Evolutionary conservation across 2,329 filamentous ascomycete species (phyloP).

Genomic region (Rhinocladiella mackenziei): DNA sequence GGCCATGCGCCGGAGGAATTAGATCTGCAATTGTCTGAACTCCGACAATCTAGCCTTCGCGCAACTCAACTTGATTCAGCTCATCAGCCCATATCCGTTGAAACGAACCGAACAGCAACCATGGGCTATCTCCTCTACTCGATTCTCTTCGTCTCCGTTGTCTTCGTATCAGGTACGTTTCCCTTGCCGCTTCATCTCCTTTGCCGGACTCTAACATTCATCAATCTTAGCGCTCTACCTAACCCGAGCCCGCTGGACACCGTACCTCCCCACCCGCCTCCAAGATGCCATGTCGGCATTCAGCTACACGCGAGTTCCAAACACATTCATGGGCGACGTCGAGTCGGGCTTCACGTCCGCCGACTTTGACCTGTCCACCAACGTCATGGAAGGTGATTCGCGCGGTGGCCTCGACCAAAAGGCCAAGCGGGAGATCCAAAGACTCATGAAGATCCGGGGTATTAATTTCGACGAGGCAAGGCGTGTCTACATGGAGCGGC

Average conservation of each 20-base stretch:
- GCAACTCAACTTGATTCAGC: no score
- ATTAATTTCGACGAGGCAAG: slow-evolving; percentile 89
- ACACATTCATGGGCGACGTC: slow-evolving; percentile 75
- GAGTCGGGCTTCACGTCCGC: slow-evolving; percentile 80
- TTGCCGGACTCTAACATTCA: not conserved
- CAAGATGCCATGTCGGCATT: slow-evolving; percentile 43
- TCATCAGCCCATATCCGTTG: no score
- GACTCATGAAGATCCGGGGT: slow-evolving; percentile 81
- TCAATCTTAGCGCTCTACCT: slow-evolving; percentile 64
- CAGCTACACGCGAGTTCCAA: slow-evolving; percentile 72
- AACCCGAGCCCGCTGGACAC: slow-evolving; percentile 73
- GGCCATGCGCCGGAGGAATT: no score
- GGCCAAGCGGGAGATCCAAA: slow-evolving; percentile 76
- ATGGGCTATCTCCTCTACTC: slow-evolving; percentile 83
- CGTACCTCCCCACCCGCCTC: slow-evolving; percentile 52
- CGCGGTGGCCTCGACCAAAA: slow-evolving; percentile 75
- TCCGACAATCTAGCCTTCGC: no score
- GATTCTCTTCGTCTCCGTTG: slow-evolving; percentile 65
- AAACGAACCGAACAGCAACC: no score
- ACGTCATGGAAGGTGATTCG: slow-evolving; percentile 73
- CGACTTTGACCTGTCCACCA: slow-evolving; percentile 77
- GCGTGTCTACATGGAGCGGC: slow-evolving; percentile 76
- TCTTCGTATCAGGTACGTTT: slow-evolving; percentile 62
- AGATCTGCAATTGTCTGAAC: no score
- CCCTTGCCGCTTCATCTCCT: not conserved